These are phyloP conservation scores for Biscogniauxia mediterranea DNA, from an alignment of 2,329 filamentous ascomycete genomes.

Conservation along the genomic window DNA sequence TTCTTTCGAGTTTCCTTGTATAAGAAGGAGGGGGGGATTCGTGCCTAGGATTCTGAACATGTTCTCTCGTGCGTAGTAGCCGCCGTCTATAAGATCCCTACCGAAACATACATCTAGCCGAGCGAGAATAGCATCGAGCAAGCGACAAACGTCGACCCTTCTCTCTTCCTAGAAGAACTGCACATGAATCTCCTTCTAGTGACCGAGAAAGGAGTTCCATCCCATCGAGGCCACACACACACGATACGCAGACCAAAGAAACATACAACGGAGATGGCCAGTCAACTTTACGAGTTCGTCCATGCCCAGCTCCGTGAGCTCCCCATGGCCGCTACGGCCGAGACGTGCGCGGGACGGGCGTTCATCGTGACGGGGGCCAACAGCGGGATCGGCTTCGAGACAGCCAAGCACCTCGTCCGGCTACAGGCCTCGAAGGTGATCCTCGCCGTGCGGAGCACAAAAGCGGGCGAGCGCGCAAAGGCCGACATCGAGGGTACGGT, in stretches of 20 bases:
- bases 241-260: neutral
- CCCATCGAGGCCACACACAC: neutral
- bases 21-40: no score
- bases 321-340: neutral
- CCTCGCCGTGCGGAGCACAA: conserved; percentile 27
- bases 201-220: no score
- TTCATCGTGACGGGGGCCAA: conserved; percentile 34
- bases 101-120: no score
- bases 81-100: no score
- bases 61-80: no score
- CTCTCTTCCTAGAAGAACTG: no score
- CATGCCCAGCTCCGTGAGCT: neutral
- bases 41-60: no score
- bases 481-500: neutral
- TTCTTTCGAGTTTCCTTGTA: no score
- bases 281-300: neutral
- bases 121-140: no score
- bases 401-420: conserved; percentile 29
- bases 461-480: conserved; percentile 23
- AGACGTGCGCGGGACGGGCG: neutral
- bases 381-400: conserved; percentile 32
- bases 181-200: no score
- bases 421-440: conserved; percentile 31
- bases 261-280: neutral
- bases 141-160: no score